Percentiles rank a stretch among this genome's conserved stretches.
phyloP scores from a whole-genome alignment of 164 flowering plant genomes.

The Nymphaea colorata region DNA sequence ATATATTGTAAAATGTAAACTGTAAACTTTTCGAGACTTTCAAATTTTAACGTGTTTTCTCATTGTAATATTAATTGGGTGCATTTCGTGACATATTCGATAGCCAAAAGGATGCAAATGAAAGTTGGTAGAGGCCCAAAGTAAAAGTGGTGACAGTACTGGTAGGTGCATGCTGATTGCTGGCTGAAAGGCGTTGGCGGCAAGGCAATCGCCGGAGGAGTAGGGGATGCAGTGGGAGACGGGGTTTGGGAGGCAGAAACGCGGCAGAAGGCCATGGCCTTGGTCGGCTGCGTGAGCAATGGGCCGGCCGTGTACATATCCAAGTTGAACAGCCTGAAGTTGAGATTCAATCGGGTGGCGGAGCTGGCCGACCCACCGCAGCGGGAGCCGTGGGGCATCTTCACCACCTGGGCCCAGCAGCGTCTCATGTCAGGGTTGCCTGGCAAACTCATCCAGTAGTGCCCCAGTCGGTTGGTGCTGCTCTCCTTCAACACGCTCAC shows the following conservation, averaged over 20 bases:
- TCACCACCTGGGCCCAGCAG: conserved; percentile 51
- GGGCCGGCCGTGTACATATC: conserved; percentile 53
- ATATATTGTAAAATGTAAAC: no score
- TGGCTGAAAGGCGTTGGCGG: conserved; percentile 37
- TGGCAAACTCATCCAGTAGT: conserved; percentile 48
- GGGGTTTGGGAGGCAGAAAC: conserved; percentile 19
- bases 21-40: background rate
- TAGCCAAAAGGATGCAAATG: background rate
- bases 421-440: conserved; percentile 55
- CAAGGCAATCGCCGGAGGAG: conserved; percentile 13
- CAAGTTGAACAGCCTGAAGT: conserved; percentile 53
- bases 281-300: conserved; percentile 63
- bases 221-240: conserved; percentile 6
- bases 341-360: conserved; percentile 27
- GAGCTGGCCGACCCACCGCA: conserved; percentile 60
- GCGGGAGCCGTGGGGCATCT: conserved; percentile 22
- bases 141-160: conserved; percentile 19
- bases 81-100: no score
- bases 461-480: conserved; percentile 65
- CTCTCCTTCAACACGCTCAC: conserved; percentile 37
- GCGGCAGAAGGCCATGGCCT: conserved; percentile 69
- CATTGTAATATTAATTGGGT: no score
- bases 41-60: no score
- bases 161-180: conserved; percentile 53
- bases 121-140: background rate